phyloP scores from a whole-genome alignment of 2,329 filamentous ascomycete genomes.

The Diaporthe citriasiana region DNA sequence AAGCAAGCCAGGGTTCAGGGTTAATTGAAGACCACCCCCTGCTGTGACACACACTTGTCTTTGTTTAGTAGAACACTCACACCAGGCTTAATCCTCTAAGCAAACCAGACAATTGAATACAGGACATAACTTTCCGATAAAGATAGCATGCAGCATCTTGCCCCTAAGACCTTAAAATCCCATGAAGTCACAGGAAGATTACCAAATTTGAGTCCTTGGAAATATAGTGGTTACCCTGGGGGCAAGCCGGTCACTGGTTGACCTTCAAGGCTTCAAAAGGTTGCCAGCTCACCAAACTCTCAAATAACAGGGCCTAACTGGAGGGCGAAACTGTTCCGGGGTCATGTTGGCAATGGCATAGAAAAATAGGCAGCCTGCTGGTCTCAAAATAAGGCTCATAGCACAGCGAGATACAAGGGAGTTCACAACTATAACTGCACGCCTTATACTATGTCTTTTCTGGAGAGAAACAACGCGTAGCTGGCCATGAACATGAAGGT shows the following conservation, averaged over 20 bases:
- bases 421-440: too few relatives aligned
- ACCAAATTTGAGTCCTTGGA: neutral
- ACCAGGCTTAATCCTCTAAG: neutral
- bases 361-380: too few relatives aligned
- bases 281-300: neutral
- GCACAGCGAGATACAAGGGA: too few relatives aligned
- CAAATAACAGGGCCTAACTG: neutral
- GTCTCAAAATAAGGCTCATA: too few relatives aligned
- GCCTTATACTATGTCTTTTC: too few relatives aligned
- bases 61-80: neutral
- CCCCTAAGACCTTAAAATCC: neutral
- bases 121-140: neutral
- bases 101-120: neutral
- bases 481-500: too few relatives aligned
- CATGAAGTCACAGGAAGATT: neutral
- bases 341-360: too few relatives aligned
- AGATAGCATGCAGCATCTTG: neutral
- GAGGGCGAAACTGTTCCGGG: too few relatives aligned
- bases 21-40: neutral
- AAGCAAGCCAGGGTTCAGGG: conserved; percentile 1
- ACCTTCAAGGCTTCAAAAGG: neutral
- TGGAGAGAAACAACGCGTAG: too few relatives aligned
- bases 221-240: neutral
- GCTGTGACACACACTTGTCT: neutral
- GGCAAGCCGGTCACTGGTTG: neutral